phyloP scores from a whole-genome alignment of 2,329 filamentous ascomycete species.

The Cucurbitaria berberidis region DNA sequence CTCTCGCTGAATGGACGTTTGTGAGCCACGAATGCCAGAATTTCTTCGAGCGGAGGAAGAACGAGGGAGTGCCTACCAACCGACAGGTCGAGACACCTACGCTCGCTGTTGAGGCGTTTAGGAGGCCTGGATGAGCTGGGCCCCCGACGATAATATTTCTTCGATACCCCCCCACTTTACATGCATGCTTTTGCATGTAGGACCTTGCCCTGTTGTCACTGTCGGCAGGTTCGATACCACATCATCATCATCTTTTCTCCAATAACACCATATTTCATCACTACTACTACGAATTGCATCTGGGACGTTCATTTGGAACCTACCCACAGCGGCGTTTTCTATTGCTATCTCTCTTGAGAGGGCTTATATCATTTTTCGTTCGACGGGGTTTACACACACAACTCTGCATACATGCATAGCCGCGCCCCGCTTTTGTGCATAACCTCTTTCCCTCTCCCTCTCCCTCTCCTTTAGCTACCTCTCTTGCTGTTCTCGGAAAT shows the following conservation, averaged over 20 bases:
- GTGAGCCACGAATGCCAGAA: slow-evolving; percentile 80
- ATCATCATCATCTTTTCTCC: slow-evolving; percentile 6
- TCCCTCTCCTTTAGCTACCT: too few species aligned
- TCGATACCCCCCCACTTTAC: not conserved
- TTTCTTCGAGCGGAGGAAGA: slow-evolving; percentile 76
- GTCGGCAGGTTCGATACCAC: slow-evolving; percentile 32
- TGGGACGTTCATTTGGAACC: slow-evolving; percentile 9
- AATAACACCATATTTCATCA: slow-evolving; percentile 3
- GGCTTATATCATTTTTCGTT: too few species aligned
- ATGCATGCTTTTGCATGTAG: not conserved
- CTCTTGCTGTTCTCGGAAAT: not conserved
- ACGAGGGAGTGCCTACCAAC: slow-evolving; percentile 72
- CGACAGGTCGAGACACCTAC: slow-evolving; percentile 72
- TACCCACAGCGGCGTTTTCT: slow-evolving; percentile 18
- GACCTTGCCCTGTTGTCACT: slow-evolving; percentile 1
- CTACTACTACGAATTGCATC: slow-evolving; percentile 23
- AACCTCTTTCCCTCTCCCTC: too few species aligned
- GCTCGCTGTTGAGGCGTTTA: slow-evolving; percentile 68
- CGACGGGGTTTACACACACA: not conserved
- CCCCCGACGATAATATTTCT: not conserved
- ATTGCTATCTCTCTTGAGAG: too few species aligned
- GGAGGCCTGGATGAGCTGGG: slow-evolving; percentile 49
- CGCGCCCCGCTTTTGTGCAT: slow-evolving; percentile 4
- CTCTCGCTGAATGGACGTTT: slow-evolving; percentile 78
- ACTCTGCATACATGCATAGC: slow-evolving; percentile 12